Evolutionary conservation across 768 basidiomycete genomes (phyloP), one percentile per base, ranked within the genome.

Genomic region (Hysterangium stoloniferum): DNA sequence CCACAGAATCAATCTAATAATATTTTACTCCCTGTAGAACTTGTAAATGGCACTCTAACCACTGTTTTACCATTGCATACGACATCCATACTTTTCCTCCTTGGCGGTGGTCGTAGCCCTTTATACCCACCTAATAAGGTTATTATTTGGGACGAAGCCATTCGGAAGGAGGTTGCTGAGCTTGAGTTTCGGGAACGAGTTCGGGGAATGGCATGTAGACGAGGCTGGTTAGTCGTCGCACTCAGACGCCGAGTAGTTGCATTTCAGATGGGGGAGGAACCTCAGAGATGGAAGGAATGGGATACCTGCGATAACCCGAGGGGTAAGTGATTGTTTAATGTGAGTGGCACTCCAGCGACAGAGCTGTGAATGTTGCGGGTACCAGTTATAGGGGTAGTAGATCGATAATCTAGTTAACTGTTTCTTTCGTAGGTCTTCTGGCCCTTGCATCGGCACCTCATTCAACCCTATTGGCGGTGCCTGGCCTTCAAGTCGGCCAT

Each of bases 91-190:
- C 71, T 93, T 43, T 91, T 92, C 65, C 79, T 94, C 41, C 72
- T 92, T 48, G 91, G 91, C 43, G 91, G 91, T 38, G 89, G 91
- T 33, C 77, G 82, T 48, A 91, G 86, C 63, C 91, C 91, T 27
- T 76, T 84, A 8, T 94, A 92, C 66, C 86, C 92, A 25, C 86
- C 85, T 25, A 94, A 94, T 68, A 94, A 95, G 69, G 86, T 93
- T 48, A 74, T 94, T 56, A 64, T 95, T 47, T 94, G 89, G 89
- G 86, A 94, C 65, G 90, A 90, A 66, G 76, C 74, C 3, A 67
- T 77, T 3, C 79, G 78, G n/a, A 69, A 71, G 54, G 86, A 92
- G 62, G 84, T 90, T 43, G 88, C 86, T 32, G 89, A 93, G 64
- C 75, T 94, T 53, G 90, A 93, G 67, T 94, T 95, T 61, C 75